Base-by-base conservation (phyloP, 345 rosid species). In the Gynandropsis gynandra region DNA sequence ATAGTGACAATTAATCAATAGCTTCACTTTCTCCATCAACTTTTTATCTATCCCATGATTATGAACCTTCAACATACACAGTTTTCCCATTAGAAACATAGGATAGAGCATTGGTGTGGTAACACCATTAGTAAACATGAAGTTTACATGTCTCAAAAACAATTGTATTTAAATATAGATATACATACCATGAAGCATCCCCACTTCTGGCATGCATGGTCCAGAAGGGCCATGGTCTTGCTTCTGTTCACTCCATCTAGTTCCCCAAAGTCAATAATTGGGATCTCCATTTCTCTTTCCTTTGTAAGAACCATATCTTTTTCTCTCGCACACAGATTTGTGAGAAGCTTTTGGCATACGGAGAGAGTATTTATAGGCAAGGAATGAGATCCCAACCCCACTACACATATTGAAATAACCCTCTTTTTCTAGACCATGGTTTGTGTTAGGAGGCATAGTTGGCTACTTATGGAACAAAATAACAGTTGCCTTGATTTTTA, bases 131-230 rank as follows among this genome's bases (percentile, higher is more conserved):
- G n/a, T n/a, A n/a, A n/a, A n/a, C n/a, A n/a, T n/a, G n/a, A n/a
- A n/a, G n/a, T n/a, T n/a, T n/a, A n/a, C n/a, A n/a, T n/a, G n/a
- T n/a, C n/a, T n/a, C 20, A 38, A 10, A 31, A 56, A 34, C 44
- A 37, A 1, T 34, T 10, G 34, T 21, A 17, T 45, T 7, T 45
- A 47, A 16, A 62, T 45, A 29, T 52, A 45, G 35, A 52, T 27
- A 27, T 2, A 27, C n/a, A 36, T 47, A 45, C 95, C 97, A 72
- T 78, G 65, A 85, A 79, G 75, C 73, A 85, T 16, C 97, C 95
- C 89, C 87, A 83, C 60, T 85, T 76, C 75, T 79, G 81, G 52
- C 95, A 85, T 52, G 93, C 97, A 61, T 83, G 73, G 19, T 83
- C 80, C 54, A 89, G 93, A 59, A 56, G 65, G 12, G 82, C 74